Evolutionary conservation across 495 filamentous ascomycete species (phyloP).

Genomic region (Cetradonia linearis): DNA sequence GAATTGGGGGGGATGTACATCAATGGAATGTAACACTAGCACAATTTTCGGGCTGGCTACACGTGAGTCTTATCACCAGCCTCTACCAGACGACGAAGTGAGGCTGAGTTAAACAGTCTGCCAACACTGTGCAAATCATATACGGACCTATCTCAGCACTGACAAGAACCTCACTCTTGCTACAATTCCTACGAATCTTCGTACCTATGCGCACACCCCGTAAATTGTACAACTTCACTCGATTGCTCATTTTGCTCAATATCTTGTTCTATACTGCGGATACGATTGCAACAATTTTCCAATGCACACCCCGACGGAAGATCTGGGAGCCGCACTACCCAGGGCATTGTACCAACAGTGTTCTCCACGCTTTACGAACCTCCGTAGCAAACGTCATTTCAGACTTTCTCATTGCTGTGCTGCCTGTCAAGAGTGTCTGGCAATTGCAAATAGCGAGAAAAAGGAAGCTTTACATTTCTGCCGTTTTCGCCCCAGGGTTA

Average conservation of each 20-base stretch:
- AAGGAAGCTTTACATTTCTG: slow-evolving; percentile 26
- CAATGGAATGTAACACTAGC: slow-evolving; percentile 27
- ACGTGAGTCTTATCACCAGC: slow-evolving; percentile 10
- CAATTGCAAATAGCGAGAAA: slow-evolving; percentile 20
- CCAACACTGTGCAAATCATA: neutral
- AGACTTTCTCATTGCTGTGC: slow-evolving; percentile 27
- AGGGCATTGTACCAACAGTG: slow-evolving; percentile 27
- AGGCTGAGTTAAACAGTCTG: neutral
- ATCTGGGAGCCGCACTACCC: slow-evolving; percentile 12
- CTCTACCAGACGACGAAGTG: too few relatives aligned
- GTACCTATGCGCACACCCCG: slow-evolving; percentile 4
- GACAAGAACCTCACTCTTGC: slow-evolving; percentile 16
- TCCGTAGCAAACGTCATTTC: slow-evolving; percentile 27
- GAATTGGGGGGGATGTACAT: slow-evolving; percentile 26
- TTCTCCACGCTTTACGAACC: slow-evolving; percentile 21
- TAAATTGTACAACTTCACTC: neutral
- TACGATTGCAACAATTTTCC: neutral
- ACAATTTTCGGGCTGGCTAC: slow-evolving; percentile 18
- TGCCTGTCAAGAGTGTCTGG: slow-evolving; percentile 19
- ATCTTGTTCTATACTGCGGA: slow-evolving; percentile 6
- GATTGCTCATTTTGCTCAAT: slow-evolving; percentile 9
- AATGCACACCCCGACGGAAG: slow-evolving; percentile 15
- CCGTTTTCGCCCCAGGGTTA: slow-evolving; percentile 28
- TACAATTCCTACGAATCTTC: slow-evolving; percentile 17
- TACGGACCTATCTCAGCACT: slow-evolving; percentile 13